Evolutionary conservation across 768 basidiomycete genomes (phyloP).

Genomic region (Tubosaeta sp.): DNA sequence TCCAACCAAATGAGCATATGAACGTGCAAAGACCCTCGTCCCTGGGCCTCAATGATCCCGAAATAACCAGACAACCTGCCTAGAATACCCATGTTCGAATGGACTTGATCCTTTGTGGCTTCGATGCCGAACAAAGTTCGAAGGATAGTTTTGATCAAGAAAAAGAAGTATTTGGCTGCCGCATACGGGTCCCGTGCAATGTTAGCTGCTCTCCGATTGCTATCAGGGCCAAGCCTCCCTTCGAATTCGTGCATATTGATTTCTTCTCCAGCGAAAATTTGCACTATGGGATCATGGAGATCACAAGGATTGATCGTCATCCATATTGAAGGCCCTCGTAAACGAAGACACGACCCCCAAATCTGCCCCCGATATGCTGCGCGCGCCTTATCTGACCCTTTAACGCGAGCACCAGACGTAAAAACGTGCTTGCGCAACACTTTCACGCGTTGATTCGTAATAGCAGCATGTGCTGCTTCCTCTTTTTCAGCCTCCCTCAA

Average conservation of each 20-base stretch:
- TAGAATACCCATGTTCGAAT: neutral
- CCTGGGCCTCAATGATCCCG: neutral
- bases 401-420: constrained; percentile 21
- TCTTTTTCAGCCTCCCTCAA: constrained; percentile 32
- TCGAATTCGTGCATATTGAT: neutral
- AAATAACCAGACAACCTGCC: neutral
- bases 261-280: constrained; percentile 1
- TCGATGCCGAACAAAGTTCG: neutral
- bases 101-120: neutral
- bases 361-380: neutral
- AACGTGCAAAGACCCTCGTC: neutral
- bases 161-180: constrained; percentile 1
- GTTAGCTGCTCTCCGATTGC: neutral
- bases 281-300: neutral
- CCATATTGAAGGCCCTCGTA: neutral
- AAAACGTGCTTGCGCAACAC: constrained; percentile 24
- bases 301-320: neutral
- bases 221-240: neutral
- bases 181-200: constrained; percentile 3
- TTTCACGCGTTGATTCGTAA: constrained; percentile 26
- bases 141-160: neutral
- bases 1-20: neutral
- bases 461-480: constrained; percentile 19
- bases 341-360: neutral
- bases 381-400: constrained; percentile 33